Evolutionary conservation across 2,329 filamentous ascomycete species (phyloP), one percentile per base, ranked within the genome.

Genomic region (Neodidymelliopsis sp.): DNA sequence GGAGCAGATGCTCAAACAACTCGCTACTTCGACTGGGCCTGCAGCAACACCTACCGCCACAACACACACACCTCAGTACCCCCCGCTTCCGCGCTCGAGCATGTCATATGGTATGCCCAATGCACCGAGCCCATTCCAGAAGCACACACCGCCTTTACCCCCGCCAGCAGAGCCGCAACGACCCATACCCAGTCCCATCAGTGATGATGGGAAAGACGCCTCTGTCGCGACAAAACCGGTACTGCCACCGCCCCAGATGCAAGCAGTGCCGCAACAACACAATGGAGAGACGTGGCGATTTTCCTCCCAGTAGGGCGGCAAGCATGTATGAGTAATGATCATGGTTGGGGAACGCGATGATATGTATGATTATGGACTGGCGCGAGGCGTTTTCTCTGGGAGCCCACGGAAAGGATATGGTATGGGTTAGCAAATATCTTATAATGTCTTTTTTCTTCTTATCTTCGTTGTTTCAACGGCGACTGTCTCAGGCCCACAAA

Each of bases 201-300:
- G 65, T 15, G 69, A 71, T 43, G 60, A 69, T 40, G 69, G 61
- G 3, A 66, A 69, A 20, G 46, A 20, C 6, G 47, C 24, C 12
- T 43, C 24, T 8, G 48, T 39, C 16, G 49, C 39, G 11, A 24
- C 58, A 2, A 39, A 47, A 18, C 48, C 11, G 34, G 54, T 28
- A 15, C 39, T 49, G 9, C 39, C 27, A 4, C 28, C 39, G 19
- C 34, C 46, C 5, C 38, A 31, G 20, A 19, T 28, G 11, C 53
- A 55, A 30, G n/a, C 50, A 12, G 36, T 29, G 18, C 45, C 51
- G 2, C 25, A 29, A 8, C 42, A 56, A 12, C 66, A 65, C 29
- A 55, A 60, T 7, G 69, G 44, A 6, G 69, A 71, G 54, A 72
- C 67, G 11, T 72, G 68, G 68, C 57, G 66, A 24, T 72, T 52